These are phyloP conservation scores for Rhipidocladum racemiflorum DNA, from an alignment of 176 grass and related monocot genomes.

Conservation along the genomic window DNA sequence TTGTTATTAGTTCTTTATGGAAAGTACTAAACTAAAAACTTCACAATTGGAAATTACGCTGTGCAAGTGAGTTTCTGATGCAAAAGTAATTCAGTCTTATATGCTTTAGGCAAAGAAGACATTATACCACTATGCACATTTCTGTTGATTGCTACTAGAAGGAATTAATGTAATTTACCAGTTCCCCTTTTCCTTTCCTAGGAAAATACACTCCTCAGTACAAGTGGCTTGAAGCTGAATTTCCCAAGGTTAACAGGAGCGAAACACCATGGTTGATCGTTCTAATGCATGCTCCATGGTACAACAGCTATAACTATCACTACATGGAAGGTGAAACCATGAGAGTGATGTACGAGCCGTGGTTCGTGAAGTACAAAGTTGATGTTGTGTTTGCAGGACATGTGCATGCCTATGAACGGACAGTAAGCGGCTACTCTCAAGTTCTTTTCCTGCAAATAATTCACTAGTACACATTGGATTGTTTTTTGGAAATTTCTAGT, in stretches of 20 bases:
- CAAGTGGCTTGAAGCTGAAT: slow-evolving; percentile 79
- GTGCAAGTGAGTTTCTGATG: not conserved
- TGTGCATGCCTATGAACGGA: slow-evolving; percentile 92
- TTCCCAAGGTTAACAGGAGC: slow-evolving; percentile 82
- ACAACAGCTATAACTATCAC: slow-evolving; percentile 95
- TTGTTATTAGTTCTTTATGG: not conserved
- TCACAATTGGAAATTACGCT: not conserved
- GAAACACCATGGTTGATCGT: slow-evolving; percentile 93
- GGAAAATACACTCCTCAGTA: slow-evolving; percentile 89
- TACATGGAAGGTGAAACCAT: slow-evolving; percentile 97
- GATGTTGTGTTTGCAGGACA: slow-evolving; percentile 82
- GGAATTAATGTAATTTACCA: not conserved
- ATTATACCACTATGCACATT: not conserved
- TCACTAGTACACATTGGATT: not conserved
- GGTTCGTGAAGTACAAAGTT: slow-evolving; percentile 92
- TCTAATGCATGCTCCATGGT: slow-evolving; percentile 92
- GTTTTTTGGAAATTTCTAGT: not conserved
- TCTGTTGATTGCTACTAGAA: not conserved
- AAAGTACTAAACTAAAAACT: not conserved
- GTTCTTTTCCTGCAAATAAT: not conserved
- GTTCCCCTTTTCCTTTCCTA: slow-evolving; percentile 16
- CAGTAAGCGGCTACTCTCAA: slow-evolving; percentile 39
- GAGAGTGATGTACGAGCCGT: slow-evolving; percentile 84
- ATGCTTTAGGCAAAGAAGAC: not conserved
- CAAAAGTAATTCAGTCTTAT: not conserved